A percentile compares a stretch with the other conserved stretches of the same genome.
phyloP scores from a whole-genome alignment of 495 filamentous ascomycete genomes.

The Zalerion maritima region DNA sequence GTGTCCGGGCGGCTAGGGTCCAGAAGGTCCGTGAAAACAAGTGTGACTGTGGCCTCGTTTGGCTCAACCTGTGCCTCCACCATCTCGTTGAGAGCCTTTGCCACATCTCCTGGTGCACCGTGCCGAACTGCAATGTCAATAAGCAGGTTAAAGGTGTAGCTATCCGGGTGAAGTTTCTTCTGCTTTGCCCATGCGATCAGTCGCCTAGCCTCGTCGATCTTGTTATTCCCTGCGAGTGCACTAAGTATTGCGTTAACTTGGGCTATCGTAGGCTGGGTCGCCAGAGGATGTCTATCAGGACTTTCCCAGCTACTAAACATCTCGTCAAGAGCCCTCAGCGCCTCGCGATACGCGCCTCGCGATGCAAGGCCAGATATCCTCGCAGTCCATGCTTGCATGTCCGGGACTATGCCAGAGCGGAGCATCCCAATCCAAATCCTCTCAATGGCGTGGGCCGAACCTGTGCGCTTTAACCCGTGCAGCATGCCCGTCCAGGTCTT shows the following conservation, averaged over 20 bases:
- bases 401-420: conserved; percentile 35
- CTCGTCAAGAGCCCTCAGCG: conserved; percentile 45
- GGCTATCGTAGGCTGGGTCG: conserved; percentile 40
- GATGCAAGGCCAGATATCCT: conserved; percentile 47
- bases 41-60: conserved; percentile 28
- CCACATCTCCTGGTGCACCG: conserved; percentile 20
- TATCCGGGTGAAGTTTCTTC: conserved; percentile 43
- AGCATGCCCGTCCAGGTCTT: conserved; percentile 52
- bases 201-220: conserved; percentile 23
- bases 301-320: too few species aligned
- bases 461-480: conserved; percentile 33
- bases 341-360: conserved; percentile 32
- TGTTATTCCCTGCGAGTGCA: conserved; percentile 30
- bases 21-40: conserved; percentile 26
- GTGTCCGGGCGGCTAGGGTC: conserved; percentile 6
- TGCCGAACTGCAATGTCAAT: conserved; percentile 38
- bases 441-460: conserved; percentile 35
- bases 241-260: conserved; percentile 48
- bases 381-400: conserved; percentile 43
- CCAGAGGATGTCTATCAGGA: too few species aligned
- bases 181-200: conserved; percentile 44
- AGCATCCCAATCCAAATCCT: conserved; percentile 44
- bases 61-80: conserved; percentile 13
- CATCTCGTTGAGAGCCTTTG: conserved; percentile 30
- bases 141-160: conserved; percentile 55